A percentile compares a stretch with the other conserved stretches of the same genome.
phyloP scores from a whole-genome alignment of 306 rosid species.

The Cucumis cinereus region DNA sequence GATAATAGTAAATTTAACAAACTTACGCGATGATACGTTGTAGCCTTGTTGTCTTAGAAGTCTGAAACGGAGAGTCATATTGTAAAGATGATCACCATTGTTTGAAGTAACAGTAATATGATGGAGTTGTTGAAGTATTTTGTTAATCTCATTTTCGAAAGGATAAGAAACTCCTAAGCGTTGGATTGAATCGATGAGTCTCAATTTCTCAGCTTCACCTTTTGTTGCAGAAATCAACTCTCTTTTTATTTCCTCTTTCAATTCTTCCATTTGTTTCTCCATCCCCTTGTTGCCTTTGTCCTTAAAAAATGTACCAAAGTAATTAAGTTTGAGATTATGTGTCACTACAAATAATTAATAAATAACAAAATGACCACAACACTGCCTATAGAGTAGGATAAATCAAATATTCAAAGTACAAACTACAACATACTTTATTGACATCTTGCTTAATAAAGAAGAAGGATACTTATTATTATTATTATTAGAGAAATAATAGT shows the following conservation, averaged over 20 bases:
- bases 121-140: slow-evolving; percentile 1
- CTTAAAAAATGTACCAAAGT: not conserved
- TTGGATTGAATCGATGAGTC: slow-evolving; percentile 22
- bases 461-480: no score
- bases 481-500: no score
- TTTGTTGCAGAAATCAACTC: not conserved
- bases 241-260: slow-evolving; percentile 25
- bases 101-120: not conserved
- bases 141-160: slow-evolving; percentile 24
- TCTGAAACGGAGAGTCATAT: slow-evolving; percentile 27
- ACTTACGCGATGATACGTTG: slow-evolving; percentile 21
- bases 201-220: slow-evolving; percentile 7
- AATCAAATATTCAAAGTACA: no score
- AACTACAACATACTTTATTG: no score
- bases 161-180: slow-evolving; percentile 25
- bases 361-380: not conserved
- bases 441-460: no score
- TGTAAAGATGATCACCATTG: slow-evolving; percentile 4
- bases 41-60: slow-evolving; percentile 34
- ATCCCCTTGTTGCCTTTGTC: not conserved
- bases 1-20: no score
- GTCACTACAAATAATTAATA: not conserved
- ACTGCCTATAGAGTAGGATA: no score
- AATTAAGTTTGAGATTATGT: not conserved
- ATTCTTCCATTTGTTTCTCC: slow-evolving; percentile 1